phyloP scores from a whole-genome alignment of 1,284 basidiomycete genomes.

The Spongiforma sp. region DNA sequence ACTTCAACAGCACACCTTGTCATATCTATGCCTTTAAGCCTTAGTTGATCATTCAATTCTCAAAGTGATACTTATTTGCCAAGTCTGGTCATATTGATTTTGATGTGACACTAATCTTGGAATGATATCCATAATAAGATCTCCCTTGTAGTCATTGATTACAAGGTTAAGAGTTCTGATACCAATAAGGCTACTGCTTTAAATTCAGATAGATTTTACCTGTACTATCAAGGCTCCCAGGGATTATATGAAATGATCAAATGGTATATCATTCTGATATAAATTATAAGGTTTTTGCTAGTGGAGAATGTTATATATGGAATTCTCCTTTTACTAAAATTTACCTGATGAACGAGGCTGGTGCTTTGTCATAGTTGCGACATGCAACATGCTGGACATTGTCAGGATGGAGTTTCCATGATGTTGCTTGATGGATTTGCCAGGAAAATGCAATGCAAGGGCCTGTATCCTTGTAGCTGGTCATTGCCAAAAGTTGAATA shows the following conservation, averaged over 20 bases:
- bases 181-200: not conserved
- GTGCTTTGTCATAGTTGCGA: too few species aligned
- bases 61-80: not conserved
- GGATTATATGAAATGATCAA: not conserved
- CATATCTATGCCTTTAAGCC: not conserved
- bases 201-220: not conserved
- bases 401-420: too few species aligned
- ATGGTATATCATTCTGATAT: not conserved
- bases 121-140: not conserved
- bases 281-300: not conserved
- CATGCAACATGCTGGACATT: too few species aligned
- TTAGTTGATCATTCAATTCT: not conserved
- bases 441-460: too few species aligned
- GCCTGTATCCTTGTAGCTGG: too few species aligned
- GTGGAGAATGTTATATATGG: not conserved
- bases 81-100: not conserved
- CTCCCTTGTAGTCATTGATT: not conserved
- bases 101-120: not conserved
- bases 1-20: not conserved
- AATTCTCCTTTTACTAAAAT: not conserved
- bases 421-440: too few species aligned
- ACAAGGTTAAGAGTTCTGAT: not conserved
- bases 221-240: not conserved
- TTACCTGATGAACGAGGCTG: not conserved
- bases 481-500: too few species aligned